Conservation (phyloP, 1,284 basidiomycete species). For the Ustilago shanxiensis region DNA sequence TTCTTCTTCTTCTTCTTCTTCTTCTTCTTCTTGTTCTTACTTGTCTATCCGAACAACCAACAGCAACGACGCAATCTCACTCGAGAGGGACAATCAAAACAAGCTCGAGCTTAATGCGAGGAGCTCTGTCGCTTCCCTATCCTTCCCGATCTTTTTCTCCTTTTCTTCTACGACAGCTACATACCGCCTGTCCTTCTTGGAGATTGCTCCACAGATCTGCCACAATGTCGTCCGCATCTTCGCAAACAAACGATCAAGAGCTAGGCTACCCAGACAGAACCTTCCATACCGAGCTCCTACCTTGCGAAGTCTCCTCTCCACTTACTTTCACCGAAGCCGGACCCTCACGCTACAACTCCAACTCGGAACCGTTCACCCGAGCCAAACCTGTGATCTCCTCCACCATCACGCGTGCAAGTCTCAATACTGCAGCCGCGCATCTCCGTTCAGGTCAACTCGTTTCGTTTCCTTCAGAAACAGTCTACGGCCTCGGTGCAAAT, state of each 20-base stretch:
- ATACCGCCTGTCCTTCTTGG: neutral
- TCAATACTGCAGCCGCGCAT: conserved; percentile 62
- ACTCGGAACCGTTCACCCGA: conserved; percentile 25
- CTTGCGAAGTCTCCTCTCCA: conserved; percentile 14
- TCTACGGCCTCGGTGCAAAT: conserved; percentile 93
- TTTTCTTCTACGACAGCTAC: neutral
- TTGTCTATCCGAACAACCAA: no score
- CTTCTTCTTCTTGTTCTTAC: no score
- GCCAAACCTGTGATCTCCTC: conserved; percentile 37
- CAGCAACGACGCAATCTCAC: neutral
- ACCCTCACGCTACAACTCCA: conserved; percentile 18
- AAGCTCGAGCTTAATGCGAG: conserved; percentile 11
- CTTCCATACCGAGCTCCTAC: conserved; percentile 43
- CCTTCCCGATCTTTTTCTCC: conserved; percentile 2
- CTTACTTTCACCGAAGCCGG: conserved; percentile 43
- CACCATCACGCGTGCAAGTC: conserved; percentile 40
- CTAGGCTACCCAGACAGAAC: conserved; percentile 50
- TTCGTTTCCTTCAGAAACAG: conserved; percentile 97
- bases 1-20: no score
- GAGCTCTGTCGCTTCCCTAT: conserved; percentile 1
- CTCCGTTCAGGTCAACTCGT: conserved; percentile 73
- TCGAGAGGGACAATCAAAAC: neutral
- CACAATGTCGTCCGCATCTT: conserved; percentile 14
- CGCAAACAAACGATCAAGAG: neutral
- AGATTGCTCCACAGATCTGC: neutral